Evolutionary conservation across 2,329 filamentous ascomycete genomes (phyloP).

Genomic region (Neofusicoccum cordaticola): DNA sequence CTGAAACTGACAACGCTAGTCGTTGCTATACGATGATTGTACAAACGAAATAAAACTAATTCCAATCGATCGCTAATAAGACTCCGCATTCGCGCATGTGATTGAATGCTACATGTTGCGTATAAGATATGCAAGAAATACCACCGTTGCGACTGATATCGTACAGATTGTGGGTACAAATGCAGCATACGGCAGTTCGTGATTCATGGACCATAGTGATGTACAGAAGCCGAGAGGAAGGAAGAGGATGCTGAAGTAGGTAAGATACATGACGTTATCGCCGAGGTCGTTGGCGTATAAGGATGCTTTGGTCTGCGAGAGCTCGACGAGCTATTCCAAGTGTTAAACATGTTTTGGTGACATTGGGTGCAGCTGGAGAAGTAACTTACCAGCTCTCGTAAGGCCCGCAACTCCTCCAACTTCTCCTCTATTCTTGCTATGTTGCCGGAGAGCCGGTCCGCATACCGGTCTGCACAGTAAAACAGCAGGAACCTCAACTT

Average conservation of each 20-base stretch:
- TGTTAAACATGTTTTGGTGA: neutral
- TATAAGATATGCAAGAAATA: too few species aligned
- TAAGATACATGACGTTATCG: constrained; percentile 8
- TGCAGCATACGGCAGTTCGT: neutral
- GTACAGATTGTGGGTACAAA: too few species aligned
- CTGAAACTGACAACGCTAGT: too few species aligned
- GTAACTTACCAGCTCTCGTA: neutral
- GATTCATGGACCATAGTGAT: constrained; percentile 11
- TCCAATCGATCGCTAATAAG: too few species aligned
- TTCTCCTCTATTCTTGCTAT: neutral
- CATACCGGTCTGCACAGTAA: neutral
- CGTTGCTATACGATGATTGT: too few species aligned
- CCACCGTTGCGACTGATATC: too few species aligned
- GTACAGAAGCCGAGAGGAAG: constrained; percentile 5
- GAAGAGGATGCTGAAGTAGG: constrained; percentile 15
- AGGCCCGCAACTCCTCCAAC: neutral
- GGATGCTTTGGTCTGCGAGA: constrained; percentile 10
- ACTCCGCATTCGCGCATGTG: too few species aligned
- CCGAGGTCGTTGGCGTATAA: constrained; percentile 7
- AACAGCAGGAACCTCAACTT: neutral
- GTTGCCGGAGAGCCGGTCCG: neutral
- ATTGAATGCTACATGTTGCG: too few species aligned
- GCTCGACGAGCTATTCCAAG: neutral
- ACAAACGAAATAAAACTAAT: too few species aligned
- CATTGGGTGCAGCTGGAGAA: neutral